Base-by-base conservation (phyloP, 2,329 filamentous ascomycete genomes). In the Annulohypoxylon truncatum region DNA sequence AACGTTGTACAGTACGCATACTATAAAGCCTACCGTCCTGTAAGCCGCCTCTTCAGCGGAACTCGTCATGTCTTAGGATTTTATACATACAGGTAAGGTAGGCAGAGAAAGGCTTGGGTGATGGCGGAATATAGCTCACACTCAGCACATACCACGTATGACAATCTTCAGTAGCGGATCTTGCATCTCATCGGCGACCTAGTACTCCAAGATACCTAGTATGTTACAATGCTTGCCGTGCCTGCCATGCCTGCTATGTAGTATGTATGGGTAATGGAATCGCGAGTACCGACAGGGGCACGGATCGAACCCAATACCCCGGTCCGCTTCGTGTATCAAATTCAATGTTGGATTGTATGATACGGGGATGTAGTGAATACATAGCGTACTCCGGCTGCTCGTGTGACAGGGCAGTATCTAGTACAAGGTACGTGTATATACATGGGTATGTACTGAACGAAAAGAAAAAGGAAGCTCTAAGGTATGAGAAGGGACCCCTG, bases 131-230 rank as follows among this genome's bases (percentile, higher is more conserved):
- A 63, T 55, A 35, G 26, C 31, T 15, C 55, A 33, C 40, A 24
- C 22, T 46, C 48, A 22, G 44, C 35, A 24, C 56, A 35, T 15
- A 33, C 22, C 18, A 55, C 35, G 66, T 64, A 54, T 61, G 52
- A 64, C 64, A 64, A 67, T 69, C 63, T 69, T 22, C n/a, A 20
- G 15, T 20, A 56, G 53, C 28, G 63, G 48, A 69, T 69, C 67
- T 69, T 67, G 63, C 67, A 67, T 69, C 42, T 59, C 59, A 54
- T 70, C 62, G 62, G 66, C 66, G 62, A 66, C 68, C 62, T 65
- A 29, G 56, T 64, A 33, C 40, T 29, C 26, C 13, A 8, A 48
- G 7, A n/a, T n/a, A n/a, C n/a, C n/a, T n/a, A n/a, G 44, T 15
- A 42, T 20, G 15, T 18, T 22, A 42, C 15, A 3, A 28, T 7